Evolutionary conservation across 345 rosid species (phyloP), one percentile per base, ranked within the genome.

Genomic region (Rubroshorea leprosula): DNA sequence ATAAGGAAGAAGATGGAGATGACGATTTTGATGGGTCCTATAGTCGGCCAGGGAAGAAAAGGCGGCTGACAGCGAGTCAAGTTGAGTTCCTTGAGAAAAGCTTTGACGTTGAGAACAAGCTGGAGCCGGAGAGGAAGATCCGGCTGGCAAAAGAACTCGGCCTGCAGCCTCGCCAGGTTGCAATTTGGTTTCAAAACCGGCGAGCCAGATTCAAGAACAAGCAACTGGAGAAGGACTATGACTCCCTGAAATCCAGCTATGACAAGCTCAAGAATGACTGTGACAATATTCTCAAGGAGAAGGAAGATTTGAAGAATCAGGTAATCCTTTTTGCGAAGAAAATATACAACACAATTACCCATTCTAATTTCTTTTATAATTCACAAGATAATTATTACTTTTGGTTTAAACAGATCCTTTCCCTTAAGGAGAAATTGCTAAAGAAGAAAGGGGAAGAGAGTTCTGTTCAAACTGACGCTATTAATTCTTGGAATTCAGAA

Each of bases 151-250:
- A 74, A 31, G 83, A 83, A 49, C 66, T 87, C 18, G 87, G 90
- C 1, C 46, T 90, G 66, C 89, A 77, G 73, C 95, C 95, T 26
- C 80, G 78, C 47, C 97, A 90, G 68, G 89, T 84, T 29, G 83
- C 89, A 8, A 74, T 87, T 52, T 90, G 97, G 95, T 87, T 84
- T 70, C 89, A 87, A 59, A 90, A 84, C 68, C 75, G 93, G 17
- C 78, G 90, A 21, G 97, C 90, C 27, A 76, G 89, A 39, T 83
- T 54, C 67, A 87, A 80, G 83, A 79, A 76, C 64, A 87, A 81
- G 58, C 85, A 82, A 67, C 78, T 90, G 22, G 92, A 76, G 51
- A 70, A 67, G 69, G 88, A 86, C 44, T 83, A 72, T 20, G 79
- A 75, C 29, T 62, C 75, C 5, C 67, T 90, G 57, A 76, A 70